Evolutionary conservation across 805 yeast genomes (phyloP).

Genomic region (Schizosaccharomyces octosporus): DNA sequence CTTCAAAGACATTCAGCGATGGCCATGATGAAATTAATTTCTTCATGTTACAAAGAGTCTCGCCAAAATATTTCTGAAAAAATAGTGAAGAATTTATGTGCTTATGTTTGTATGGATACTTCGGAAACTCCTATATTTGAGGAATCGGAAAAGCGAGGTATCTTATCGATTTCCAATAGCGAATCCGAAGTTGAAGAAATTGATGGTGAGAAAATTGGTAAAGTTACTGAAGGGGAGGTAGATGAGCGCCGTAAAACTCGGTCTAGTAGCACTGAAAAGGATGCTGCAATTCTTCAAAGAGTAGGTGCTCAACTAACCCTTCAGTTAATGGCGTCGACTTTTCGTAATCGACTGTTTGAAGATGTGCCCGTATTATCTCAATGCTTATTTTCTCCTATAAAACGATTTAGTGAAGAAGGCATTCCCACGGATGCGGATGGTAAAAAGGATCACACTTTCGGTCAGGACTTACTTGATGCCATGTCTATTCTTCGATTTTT

Average conservation of each 20-base stretch:
- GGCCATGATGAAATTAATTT: slow-evolving; percentile 40
- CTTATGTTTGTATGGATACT: slow-evolving; percentile 82
- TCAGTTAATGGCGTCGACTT: slow-evolving; percentile 29
- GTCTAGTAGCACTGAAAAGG: neutral
- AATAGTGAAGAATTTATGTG: slow-evolving; percentile 71
- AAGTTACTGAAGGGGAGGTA: neutral
- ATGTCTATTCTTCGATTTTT: slow-evolving; percentile 60
- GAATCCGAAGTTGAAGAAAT: neutral
- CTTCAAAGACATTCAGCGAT: slow-evolving; percentile 50
- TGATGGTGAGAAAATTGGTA: neutral
- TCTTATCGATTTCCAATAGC: neutral
- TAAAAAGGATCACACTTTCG: slow-evolving; percentile 23
- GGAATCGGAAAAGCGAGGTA: neutral
- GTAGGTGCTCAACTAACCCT: slow-evolving; percentile 60
- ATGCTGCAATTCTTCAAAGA: slow-evolving; percentile 19
- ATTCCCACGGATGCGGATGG: slow-evolving; percentile 12
- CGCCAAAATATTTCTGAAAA: slow-evolving; percentile 66
- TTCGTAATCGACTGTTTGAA: slow-evolving; percentile 29
- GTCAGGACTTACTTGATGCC: slow-evolving; percentile 68
- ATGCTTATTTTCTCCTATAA: slow-evolving; percentile 42
- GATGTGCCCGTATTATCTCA: slow-evolving; percentile 41
- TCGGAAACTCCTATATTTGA: slow-evolving; percentile 79
- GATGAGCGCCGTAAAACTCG: slow-evolving; percentile 31
- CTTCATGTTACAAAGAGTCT: slow-evolving; percentile 28
- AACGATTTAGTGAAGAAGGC: slow-evolving; percentile 8